Base-by-base conservation (phyloP, 2,329 filamentous ascomycete genomes). In the Colletotrichum siamense region DNA sequence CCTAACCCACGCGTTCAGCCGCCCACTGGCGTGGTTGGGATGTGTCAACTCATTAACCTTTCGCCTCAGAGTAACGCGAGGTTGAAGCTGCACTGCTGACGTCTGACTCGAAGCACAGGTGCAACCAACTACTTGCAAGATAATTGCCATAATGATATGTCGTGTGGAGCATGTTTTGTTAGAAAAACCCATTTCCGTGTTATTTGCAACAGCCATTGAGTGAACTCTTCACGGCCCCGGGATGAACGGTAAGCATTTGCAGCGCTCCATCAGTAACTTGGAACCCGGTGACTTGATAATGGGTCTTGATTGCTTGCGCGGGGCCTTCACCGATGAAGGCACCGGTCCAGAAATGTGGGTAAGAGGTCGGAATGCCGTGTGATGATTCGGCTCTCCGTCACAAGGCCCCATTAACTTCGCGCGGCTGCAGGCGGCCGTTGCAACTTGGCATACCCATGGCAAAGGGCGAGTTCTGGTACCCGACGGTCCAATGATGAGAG, bases 381-480 rank as follows among this genome's bases (percentile, higher is more conserved):
- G 16, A 52, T 73, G 70, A 64, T 76, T 61, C 59, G 64, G 74
- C 71, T 57, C 22, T 57, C 39, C 66, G 52, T 67, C 71, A 75
- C 71, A 39, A 55, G 30, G 67, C 71, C 71, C 72, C 71, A 64
- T 49, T 55, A 24, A 71, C 52, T 16, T 75, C 36, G 55, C 71
- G 66, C 71, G 55, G 75, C 75, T 75, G 75, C 75, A 75, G 71
- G 66, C 66, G 71, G 52, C 75, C 71, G 75, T 77, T 77, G 52
- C 49, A 73, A 65, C 70, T 74, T 73, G 70, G 69, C 59, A 76
- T 65, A 76, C 26, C 70, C 70, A 76, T 76, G 74, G 71, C 28
- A 64, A 28, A 52, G 57, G 28, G 52, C 10, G 49, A 74, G 59
- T 49, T 64, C 64, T 69, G 49, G 70, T 59, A 32, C 55, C n/a